These are phyloP conservation scores for Silene conica DNA, from an alignment of 148 eudicot species.

Conservation along the genomic window DNA sequence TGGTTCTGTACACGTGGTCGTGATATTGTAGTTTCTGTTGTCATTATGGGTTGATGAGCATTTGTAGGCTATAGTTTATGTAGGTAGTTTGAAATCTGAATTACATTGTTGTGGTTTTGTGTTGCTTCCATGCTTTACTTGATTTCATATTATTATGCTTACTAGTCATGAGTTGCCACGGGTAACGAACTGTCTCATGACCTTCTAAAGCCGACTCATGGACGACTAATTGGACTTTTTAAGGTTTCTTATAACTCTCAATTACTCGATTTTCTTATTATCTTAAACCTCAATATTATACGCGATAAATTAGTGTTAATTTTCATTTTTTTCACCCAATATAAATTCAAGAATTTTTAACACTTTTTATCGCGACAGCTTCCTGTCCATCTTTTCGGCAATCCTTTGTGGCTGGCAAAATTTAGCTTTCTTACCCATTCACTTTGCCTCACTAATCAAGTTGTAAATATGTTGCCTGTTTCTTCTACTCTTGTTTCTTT, in stretches of 20 bases:
- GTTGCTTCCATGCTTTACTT: neutral
- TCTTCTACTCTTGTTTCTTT: neutral
- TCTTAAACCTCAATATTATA: neutral
- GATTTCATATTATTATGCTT: too few relatives aligned
- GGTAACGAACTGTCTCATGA: neutral
- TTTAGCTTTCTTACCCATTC: too few relatives aligned
- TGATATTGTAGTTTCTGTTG: neutral
- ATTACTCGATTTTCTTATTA: neutral
- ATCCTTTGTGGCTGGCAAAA: too few relatives aligned
- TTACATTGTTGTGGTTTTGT: neutral
- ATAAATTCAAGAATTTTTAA: too few relatives aligned
- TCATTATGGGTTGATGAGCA: neutral
- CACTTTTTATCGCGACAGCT: too few relatives aligned
- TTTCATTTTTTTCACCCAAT: too few relatives aligned
- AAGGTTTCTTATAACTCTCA: neutral
- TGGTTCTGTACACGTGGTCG: neutral
- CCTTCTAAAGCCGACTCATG: neutral
- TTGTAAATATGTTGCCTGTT: too few relatives aligned
- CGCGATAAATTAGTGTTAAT: too few relatives aligned
- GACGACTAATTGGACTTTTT: neutral
- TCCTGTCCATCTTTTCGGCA: too few relatives aligned
- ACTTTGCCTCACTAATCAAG: too few relatives aligned
- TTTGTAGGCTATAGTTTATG: neutral
- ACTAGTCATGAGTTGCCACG: neutral
- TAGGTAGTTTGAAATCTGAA: neutral